phyloP scores from a whole-genome alignment of 1,284 basidiomycete genomes.

The Ganoderma multipileum region DNA sequence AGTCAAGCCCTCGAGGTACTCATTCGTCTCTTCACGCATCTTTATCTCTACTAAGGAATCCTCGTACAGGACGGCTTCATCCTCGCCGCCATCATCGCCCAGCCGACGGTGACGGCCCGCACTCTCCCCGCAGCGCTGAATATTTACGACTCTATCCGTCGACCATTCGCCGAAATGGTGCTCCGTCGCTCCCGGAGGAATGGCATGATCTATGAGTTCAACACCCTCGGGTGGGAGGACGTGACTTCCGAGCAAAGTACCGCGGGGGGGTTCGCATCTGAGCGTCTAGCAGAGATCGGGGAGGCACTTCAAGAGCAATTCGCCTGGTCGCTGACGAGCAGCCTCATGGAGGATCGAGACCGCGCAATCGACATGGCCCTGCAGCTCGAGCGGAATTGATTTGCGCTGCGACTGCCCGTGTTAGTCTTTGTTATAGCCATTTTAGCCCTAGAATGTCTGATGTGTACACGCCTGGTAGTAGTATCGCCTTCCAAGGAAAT shows the following conservation, averaged over 20 bases:
- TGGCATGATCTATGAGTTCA: constrained; percentile 24
- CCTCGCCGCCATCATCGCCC: constrained; percentile 43
- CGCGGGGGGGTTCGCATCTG: constrained; percentile 9
- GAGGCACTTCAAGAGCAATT: constrained; percentile 7
- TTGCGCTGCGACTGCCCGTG: background rate
- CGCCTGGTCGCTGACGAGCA: constrained; percentile 10
- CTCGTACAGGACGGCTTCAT: constrained; percentile 41
- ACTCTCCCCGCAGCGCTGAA: constrained; percentile 39
- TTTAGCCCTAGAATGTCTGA: too few species aligned
- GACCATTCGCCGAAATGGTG: constrained; percentile 38
- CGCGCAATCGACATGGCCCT: constrained; percentile 4
- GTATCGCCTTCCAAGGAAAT: too few species aligned
- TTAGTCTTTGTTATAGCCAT: too few species aligned
- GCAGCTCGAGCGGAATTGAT: background rate
- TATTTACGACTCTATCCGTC: constrained; percentile 46
- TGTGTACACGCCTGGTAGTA: too few species aligned
- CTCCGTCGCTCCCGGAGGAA: constrained; percentile 16
- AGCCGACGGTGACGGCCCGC: constrained; percentile 33
- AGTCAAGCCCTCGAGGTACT: constrained; percentile 47
- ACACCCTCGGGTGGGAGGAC: constrained; percentile 13
- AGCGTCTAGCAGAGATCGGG: constrained; percentile 16
- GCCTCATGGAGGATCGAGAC: constrained; percentile 14
- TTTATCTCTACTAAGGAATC: background rate
- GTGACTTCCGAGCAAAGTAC: constrained; percentile 16
- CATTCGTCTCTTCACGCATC: background rate